Conservation (phyloP, 768 basidiomycete genomes). For the Tulasnella sp. region DNA sequence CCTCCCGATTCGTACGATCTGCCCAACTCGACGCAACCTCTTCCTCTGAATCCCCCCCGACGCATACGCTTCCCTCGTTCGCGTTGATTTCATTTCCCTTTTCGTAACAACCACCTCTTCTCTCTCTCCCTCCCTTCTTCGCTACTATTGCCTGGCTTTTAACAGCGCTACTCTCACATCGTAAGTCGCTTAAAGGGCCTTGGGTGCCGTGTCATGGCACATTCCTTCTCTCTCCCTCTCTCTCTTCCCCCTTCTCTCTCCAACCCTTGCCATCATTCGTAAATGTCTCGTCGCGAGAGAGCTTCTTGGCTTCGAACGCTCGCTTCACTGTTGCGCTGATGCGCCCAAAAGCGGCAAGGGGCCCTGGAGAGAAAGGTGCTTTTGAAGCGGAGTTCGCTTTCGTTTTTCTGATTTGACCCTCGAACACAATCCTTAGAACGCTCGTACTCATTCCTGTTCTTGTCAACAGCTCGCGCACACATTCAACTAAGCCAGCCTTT, state of each 20-base stretch:
- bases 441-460: neutral
- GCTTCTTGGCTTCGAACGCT: neutral
- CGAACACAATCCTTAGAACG: neutral
- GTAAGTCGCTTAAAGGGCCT: neutral
- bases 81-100: conserved; percentile 9
- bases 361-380: neutral
- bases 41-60: neutral
- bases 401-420: neutral
- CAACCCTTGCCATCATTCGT: neutral
- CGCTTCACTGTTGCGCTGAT: neutral
- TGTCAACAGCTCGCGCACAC: neutral
- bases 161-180: neutral
- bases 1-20: neutral
- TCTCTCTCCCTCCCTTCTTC: neutral
- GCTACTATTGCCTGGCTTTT: neutral
- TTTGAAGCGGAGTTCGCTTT: neutral
- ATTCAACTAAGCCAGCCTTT: neutral
- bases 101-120: neutral
- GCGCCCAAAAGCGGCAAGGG: neutral
- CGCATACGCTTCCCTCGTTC: neutral
- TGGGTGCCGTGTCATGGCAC: no score
- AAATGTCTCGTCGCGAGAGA: neutral
- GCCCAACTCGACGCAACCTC: neutral
- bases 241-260: neutral
- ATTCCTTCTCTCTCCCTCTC: neutral